Evolutionary conservation across 306 rosid species (phyloP).

Genomic region (Comarum palustre): DNA sequence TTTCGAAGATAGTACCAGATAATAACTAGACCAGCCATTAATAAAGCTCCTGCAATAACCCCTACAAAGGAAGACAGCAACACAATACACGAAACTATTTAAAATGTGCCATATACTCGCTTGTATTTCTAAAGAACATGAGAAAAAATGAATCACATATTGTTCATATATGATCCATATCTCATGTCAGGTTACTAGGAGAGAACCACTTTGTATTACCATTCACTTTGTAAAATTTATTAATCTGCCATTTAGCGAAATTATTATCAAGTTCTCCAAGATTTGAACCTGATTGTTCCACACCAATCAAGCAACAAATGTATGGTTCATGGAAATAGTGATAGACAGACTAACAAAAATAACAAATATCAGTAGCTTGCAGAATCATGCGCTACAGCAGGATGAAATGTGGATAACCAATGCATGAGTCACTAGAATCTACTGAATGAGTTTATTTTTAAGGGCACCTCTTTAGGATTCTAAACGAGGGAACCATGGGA

Average conservation of each 20-base stretch:
- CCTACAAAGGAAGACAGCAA: constrained; percentile 42
- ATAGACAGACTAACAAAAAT: neutral
- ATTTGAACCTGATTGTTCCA: neutral
- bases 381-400: neutral
- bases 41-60: constrained; percentile 44
- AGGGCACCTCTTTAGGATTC: neutral
- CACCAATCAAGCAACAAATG: neutral
- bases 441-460: neutral
- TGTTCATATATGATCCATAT: neutral
- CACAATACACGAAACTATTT: constrained; percentile 8
- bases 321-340: neutral
- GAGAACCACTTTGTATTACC: neutral
- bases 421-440: neutral
- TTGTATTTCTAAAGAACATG: neutral
- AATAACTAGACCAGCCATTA: constrained; percentile 47
- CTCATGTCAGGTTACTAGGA: neutral
- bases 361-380: neutral
- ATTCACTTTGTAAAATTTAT: neutral
- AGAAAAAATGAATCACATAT: neutral
- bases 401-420: neutral
- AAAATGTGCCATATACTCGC: neutral
- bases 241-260: neutral
- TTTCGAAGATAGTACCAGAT: constrained; percentile 54
- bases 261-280: neutral
- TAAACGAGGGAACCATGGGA: neutral